Base-by-base conservation (phyloP, 1,284 basidiomycete genomes). In the Exobasidium rhododendri region DNA sequence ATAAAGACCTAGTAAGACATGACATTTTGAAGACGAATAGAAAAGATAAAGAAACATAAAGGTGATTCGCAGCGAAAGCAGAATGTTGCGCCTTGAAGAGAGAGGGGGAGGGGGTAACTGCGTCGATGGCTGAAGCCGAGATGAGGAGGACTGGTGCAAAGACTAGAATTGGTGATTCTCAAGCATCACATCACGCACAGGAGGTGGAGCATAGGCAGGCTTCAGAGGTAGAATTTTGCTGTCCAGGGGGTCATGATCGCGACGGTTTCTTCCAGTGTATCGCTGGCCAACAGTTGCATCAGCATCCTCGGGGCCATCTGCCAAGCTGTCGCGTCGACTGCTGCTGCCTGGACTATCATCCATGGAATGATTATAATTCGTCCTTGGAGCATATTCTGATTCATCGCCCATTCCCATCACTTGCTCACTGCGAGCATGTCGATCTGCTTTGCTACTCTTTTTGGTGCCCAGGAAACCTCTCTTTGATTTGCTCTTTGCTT, bases 221-320 rank as follows among this genome's bases (percentile, higher is more conserved):
- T 7, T 10, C 35, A 10, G 35, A 10, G 35, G 35, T 40, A 40
- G 17, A 10, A 40, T 17, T 17, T 40, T 40, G 35, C 17, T 40
- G 17, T 40, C 7, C n/a, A n/a, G n/a, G n/a, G n/a, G n/a, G 35
- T 40, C 35, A 40, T 17, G 7, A 40, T 40, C 35, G 17, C 17
- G 7, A 17, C 35, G 35, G 17, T 17, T 40, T 40, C 35, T 40
- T 46, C 44, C 20, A 32, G 53, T 24, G 14, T 40, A 44, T 35
- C 28, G 52, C 28, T 50, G 20, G 28, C 56, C 56, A 3, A 46
- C 35, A 17, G 35, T 62, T 22, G 29, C 31, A 46, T 62, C 62
- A 29, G 61, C 26, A 35, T 64, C 60, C 54, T 64, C 63, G 4
- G 63, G 63, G 22, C 63, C 63, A 17, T 64, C 63, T 17, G 50